These are phyloP conservation scores for Phytophthora pini DNA, from an alignment of 352 stramenopile genomes.

Conservation along the genomic window DNA sequence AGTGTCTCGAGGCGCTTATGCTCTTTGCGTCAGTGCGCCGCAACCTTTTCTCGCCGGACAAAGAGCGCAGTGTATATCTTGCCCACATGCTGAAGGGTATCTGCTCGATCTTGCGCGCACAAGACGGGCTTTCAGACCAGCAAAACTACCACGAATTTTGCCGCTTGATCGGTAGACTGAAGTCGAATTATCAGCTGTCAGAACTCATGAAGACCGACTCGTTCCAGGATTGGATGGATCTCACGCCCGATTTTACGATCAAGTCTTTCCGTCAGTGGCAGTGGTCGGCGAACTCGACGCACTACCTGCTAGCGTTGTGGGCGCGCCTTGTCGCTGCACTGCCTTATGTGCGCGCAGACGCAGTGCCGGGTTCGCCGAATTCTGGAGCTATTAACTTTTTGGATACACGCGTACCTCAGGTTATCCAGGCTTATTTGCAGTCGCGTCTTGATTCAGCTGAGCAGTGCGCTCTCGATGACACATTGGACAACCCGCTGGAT, in stretches of 20 bases:
- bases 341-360: conserved; percentile 93
- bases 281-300: conserved; percentile 94
- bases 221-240: conserved; percentile 98
- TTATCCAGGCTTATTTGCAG: conserved; percentile 97
- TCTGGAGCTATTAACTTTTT: conserved; percentile 67
- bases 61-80: conserved; percentile 95
- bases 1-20: conserved; percentile 97
- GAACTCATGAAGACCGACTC: conserved; percentile 97
- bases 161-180: conserved; percentile 95
- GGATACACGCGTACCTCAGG: conserved; percentile 75
- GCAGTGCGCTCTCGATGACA: conserved; percentile 92
- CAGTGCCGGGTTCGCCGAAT: conserved; percentile 56
- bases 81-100: conserved; percentile 94
- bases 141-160: conserved; percentile 99
- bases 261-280: conserved; percentile 97
- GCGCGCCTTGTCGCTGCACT: conserved; percentile 95
- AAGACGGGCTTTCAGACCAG: conserved; percentile 97
- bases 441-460: conserved; percentile 96
- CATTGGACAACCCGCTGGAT: conserved; percentile 96
- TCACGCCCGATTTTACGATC: conserved; percentile 96
- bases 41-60: conserved; percentile 97
- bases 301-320: conserved; percentile 98
- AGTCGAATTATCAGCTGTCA: conserved; percentile 98
- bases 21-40: conserved; percentile 95
- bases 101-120: conserved; percentile 93